These are phyloP conservation scores for Hyaloperonospora arabidopsidis DNA, from an alignment of 352 stramenopile species.

Conservation along the genomic window DNA sequence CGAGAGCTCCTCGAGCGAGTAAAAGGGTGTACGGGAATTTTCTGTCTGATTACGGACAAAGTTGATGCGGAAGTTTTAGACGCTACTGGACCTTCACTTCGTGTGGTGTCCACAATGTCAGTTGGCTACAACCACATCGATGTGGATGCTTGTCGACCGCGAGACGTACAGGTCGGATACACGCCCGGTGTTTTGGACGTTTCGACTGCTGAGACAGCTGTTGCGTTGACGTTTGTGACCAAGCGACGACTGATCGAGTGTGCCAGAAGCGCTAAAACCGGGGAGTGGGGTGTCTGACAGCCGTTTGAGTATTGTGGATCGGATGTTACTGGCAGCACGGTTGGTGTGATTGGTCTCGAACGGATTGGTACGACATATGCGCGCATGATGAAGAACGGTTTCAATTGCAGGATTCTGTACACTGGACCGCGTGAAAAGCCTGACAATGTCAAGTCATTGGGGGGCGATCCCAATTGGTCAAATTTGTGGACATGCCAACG, in stretches of 20 bases:
- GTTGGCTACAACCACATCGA: conserved; percentile 90
- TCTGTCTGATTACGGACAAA: conserved; percentile 64
- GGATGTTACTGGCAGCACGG: conserved; percentile 58
- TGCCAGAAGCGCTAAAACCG: conserved; percentile 60
- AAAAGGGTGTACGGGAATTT: conserved; percentile 42
- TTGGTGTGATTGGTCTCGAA: conserved; percentile 79
- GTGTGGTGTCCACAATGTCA: conserved; percentile 82
- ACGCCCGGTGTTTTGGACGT: conserved; percentile 81
- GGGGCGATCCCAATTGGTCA: conserved; percentile 29
- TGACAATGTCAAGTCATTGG: conserved; percentile 28
- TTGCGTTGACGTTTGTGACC: conserved; percentile 60
- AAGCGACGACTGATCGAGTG: conserved; percentile 60
- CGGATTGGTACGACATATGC: conserved; percentile 82
- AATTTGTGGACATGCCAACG: conserved; percentile 73
- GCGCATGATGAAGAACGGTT: conserved; percentile 72
- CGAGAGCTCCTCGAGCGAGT: conserved; percentile 43
- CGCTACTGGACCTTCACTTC: conserved; percentile 42
- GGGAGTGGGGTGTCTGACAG: conserved; percentile 73
- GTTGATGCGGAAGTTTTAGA: conserved; percentile 64
- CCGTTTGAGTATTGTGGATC: conserved; percentile 74
- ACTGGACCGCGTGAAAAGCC: conserved; percentile 59
- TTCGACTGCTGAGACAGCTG: conserved; percentile 65
- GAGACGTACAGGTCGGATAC: conserved; percentile 71
- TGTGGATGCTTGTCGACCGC: conserved; percentile 55
- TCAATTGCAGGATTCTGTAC: conserved; percentile 82